Evolutionary conservation across 2,329 filamentous ascomycete genomes (phyloP), one percentile per base, ranked within the genome.

Genomic region (Penicillium palitans): DNA sequence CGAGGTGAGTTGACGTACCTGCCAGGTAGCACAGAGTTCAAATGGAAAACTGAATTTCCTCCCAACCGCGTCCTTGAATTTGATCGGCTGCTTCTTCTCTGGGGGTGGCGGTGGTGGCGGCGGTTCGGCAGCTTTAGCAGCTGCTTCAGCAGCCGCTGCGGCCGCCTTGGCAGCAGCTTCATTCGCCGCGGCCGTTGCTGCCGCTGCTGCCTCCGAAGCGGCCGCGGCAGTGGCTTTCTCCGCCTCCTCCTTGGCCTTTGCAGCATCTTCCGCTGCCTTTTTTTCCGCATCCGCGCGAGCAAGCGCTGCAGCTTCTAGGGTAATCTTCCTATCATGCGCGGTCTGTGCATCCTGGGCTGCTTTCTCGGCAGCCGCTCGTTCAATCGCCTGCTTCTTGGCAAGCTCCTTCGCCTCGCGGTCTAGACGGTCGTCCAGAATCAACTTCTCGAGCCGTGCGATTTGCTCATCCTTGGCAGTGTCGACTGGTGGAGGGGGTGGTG

Each of bases 11-110:
- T 44, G 41, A n/a, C 85, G 72, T 85, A 93, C 90, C 79, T 82
- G 80, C 91, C 91, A 96, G 3, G 88, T 95, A 69, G 87, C 86
- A 75, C 92, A 96, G 31, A 96, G 75, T 62, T 93, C 86, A 76
- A 88, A 96, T 1, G 93, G 93, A 70, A 97, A 96, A 76, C 87
- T 95, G 74, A 96, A 97, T 74, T 96, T 96, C 65, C 93, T 84
- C 33, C 91, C 90, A 17, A 97, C 87, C 0, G 92, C 92, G 72
- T 97, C 93, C 76, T 96, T 96, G 79, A 96, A 96, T 66, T 88
- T 88, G 73, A 96, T 90, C 2, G 90, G 90, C 44, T 87, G 81
- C 73, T 91, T 90, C 65, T 81, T 81, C 56, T 81, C 79, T n/a
- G 84, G 80, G 2, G 81, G 78, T n/a, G 74, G 73, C 64, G 9